Conservation (phyloP, 1,284 basidiomycete genomes). For the Sphaerobolus stellatus region DNA sequence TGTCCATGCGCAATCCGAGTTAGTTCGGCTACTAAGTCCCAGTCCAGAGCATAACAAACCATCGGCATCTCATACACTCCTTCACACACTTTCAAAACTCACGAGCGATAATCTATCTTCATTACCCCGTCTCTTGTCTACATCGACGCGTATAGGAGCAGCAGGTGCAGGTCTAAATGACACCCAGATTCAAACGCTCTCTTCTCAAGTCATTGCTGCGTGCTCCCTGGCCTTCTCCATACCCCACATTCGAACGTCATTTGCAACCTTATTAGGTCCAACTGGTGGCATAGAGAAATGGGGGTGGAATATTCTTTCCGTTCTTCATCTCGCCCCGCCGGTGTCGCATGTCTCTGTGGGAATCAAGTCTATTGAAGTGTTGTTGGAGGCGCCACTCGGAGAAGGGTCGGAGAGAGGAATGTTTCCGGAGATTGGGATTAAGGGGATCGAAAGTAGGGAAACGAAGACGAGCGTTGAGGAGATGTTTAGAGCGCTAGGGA, state of each 20-base stretch:
- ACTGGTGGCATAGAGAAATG: conserved; percentile 83
- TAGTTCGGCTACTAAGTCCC: conserved; percentile 47
- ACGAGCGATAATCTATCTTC: conserved; percentile 65
- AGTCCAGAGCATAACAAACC: conserved; percentile 32
- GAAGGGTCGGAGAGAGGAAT: conserved; percentile 3
- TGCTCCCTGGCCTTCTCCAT: conserved; percentile 48
- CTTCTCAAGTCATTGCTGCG: conserved; percentile 67
- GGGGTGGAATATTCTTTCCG: conserved; percentile 80
- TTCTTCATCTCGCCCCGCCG: conserved; percentile 68
- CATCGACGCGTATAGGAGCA: too few species aligned
- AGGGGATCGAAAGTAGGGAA: conserved; percentile 56
- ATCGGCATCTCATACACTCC: conserved; percentile 38
- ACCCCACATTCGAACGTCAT: conserved; percentile 48
- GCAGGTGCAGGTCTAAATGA: conserved; percentile 72
- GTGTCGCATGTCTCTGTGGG: conserved; percentile 50
- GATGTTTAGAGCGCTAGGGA: conserved; percentile 75
- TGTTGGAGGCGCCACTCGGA: conserved; percentile 22
- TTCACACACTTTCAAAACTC: conserved; percentile 54
- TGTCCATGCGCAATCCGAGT: conserved; percentile 42
- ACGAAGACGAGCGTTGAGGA: conserved; percentile 56
- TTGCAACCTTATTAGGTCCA: conserved; percentile 66
- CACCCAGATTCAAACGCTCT: conserved; percentile 64
- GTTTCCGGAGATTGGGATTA: conserved; percentile 64
- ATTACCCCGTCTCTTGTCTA: conserved; percentile 73
- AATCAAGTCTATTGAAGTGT: conserved; percentile 16